Evolutionary conservation across 139 green algal species (phyloP).

Genomic region (Chlamydomonas sp.): DNA sequence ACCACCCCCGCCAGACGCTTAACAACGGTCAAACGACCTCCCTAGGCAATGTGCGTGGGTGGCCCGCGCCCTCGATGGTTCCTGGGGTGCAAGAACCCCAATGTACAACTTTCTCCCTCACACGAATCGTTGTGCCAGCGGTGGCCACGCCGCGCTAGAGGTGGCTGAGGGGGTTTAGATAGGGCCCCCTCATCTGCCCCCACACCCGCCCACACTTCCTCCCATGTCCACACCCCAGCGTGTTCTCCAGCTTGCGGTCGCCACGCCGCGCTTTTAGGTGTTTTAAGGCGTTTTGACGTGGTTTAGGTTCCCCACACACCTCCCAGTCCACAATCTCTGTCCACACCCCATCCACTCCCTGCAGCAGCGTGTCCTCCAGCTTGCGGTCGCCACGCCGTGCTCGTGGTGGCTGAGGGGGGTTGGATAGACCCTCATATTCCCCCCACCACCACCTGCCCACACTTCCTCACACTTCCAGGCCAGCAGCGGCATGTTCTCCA

Average conservation of each 20-base stretch:
- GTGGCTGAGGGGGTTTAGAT: not conserved
- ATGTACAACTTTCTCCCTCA: too few species aligned
- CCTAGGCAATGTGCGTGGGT: too few species aligned
- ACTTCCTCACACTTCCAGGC: too few species aligned
- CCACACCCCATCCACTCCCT: not conserved
- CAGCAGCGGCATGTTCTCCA: too few species aligned
- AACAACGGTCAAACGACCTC: too few species aligned
- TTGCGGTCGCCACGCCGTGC: not conserved
- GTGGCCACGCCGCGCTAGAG: slow-evolving; percentile 55
- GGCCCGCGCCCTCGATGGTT: too few species aligned
- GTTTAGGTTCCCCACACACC: not conserved
- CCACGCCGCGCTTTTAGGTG: not conserved
- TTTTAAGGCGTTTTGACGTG: not conserved
- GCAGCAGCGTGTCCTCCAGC: slow-evolving; percentile 15
- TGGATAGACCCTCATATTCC: not conserved
- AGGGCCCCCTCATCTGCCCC: too few species aligned
- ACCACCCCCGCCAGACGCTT: too few species aligned
- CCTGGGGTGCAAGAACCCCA: too few species aligned
- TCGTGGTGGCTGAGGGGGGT: not conserved
- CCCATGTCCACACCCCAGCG: not conserved
- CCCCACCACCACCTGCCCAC: not conserved
- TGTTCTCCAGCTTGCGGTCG: not conserved
- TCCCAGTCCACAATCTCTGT: not conserved
- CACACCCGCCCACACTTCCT: not conserved
- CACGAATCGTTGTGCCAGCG: too few species aligned